Percentiles rank a stretch among this genome's conserved stretches.
Evolutionary conservation across 225 moss, liverwort and hornwort species (phyloP).

Genomic region (Bryoerythrophyllum caledonicum): DNA sequence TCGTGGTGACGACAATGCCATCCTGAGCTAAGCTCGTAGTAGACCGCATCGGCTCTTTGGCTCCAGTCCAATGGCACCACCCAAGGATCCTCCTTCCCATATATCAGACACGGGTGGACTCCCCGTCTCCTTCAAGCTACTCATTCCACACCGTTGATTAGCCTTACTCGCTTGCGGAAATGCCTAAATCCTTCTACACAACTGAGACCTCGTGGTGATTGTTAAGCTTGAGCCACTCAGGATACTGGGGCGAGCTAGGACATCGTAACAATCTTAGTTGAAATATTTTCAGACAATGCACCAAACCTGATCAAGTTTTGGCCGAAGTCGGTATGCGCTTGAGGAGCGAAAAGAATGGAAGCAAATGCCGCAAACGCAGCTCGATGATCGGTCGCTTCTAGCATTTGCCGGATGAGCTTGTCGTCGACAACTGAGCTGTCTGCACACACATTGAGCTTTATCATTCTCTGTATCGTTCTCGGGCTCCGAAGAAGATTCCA

Average conservation of each 20-base stretch:
- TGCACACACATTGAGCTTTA: slow-evolving; percentile 42
- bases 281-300: slow-evolving; percentile 2
- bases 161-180: no score
- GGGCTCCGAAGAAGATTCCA: slow-evolving; percentile 54
- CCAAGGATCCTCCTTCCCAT: slow-evolving; percentile 37
- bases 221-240: not conserved
- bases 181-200: no score
- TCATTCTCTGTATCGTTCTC: slow-evolving; percentile 22
- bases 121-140: slow-evolving; percentile 29
- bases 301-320: slow-evolving; percentile 37
- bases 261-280: not conserved
- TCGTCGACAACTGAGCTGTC: no score
- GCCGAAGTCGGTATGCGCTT: no score
- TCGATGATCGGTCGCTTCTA: no score
- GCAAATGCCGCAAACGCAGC: no score
- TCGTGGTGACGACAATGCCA: slow-evolving; percentile 40
- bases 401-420: no score
- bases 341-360: no score
- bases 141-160: not conserved
- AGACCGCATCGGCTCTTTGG: slow-evolving; percentile 30
- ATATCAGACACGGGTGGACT: slow-evolving; percentile 38
- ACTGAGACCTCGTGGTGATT: no score
- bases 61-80: slow-evolving; percentile 40
- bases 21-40: slow-evolving; percentile 36
- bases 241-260: not conserved